Evolutionary conservation across 1,284 basidiomycete genomes (phyloP), one percentile per base, ranked within the genome.

Genomic region (Ceratobasidium sp.): DNA sequence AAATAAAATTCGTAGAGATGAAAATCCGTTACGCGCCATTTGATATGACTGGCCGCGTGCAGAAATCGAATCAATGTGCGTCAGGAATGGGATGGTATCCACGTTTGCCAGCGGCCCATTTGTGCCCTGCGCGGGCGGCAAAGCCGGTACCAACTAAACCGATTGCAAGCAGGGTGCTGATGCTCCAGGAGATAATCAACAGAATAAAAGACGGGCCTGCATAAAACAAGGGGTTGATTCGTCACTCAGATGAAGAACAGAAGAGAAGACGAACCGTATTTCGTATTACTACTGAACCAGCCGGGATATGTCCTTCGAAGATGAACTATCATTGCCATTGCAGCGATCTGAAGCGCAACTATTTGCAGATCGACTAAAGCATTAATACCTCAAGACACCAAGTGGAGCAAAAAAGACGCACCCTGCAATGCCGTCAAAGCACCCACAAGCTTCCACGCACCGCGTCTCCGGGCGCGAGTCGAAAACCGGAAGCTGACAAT

Each of bases 361-460:
- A 62, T 50, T n/a, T 4, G 26, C 28, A 18, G 10, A 9, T 16
- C 14, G 18, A n/a, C 18, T 30, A 23, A 23, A 55, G 30, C 36
- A 28, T 52, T 55, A 55, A 43, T 28, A 21, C 28, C 28, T 32
- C 32, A 53, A 6, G 43, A 43, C 36, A 55, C 23, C n/a, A 34
- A 59, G 6, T 14, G 16, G 26, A n/a, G n/a, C n/a, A 4, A 32
- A 28, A 6, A 32, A 32, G 30, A 64, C 72, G 48, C 16, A 74
- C 74, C 65, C 12, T 60, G 71, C 18, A 70, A 41, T 21, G 57
- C 43, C 5, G 67, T 58, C 39, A 72, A 58, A 9, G 32, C 74
- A 1, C 71, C 72, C 23, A 76, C 59, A 43, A 71, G 67, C 60
- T 76, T 76, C 75, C 75, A 76, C 1, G 67, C 61, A 26, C 69